Evolutionary conservation across 108 stramenopile species (phyloP), one percentile per base, ranked within the genome.

Genomic region (Fistulifera pelliculosa): DNA sequence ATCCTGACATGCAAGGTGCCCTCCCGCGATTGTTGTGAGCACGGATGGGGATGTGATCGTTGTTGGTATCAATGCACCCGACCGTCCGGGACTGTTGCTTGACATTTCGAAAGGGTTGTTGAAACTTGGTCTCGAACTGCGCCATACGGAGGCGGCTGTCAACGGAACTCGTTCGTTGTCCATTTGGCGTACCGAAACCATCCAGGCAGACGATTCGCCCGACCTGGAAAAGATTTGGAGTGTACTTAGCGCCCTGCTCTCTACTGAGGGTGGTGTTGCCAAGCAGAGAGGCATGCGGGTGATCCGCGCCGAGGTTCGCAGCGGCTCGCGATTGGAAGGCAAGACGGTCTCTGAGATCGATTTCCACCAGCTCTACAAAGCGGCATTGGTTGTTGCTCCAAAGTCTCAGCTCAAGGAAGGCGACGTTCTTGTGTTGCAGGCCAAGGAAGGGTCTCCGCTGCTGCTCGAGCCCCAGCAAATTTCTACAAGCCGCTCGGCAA

Each of bases 111-210:
- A 71, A 39, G 79, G 70, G 22, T 53, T 91, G 0, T 43, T 69
- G 16, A 49, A 61, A 15, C 45, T 87, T 5, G 68, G 68, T 28
- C 47, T 91, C n/a, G n/a, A n/a, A n/a, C n/a, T n/a, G n/a, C n/a
- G n/a, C n/a, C n/a, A n/a, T n/a, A n/a, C n/a, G n/a, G 90, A 87
- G 69, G 90, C 90, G 0, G 65, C 76, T 12, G 90, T 91, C 1
- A 54, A 85, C 47, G 51, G 51, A 16, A 45, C 44, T 10, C 64
- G 90, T 31, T 85, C 83, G 7, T 38, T 91, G 16, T 85, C 83
- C 6, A 74, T 87, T 38, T 91, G 90, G 90, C 66, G 90, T 24
- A 87, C 85, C 51, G 82, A 84, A 48, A 24, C 68, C 8, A 68
- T 76, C 22, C 78, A 75, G 10, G 16, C 47, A 8, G 71, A 68